Conservation (phyloP, 176 grass and related monocot genomes). For the Elymus sibiricus region DNA sequence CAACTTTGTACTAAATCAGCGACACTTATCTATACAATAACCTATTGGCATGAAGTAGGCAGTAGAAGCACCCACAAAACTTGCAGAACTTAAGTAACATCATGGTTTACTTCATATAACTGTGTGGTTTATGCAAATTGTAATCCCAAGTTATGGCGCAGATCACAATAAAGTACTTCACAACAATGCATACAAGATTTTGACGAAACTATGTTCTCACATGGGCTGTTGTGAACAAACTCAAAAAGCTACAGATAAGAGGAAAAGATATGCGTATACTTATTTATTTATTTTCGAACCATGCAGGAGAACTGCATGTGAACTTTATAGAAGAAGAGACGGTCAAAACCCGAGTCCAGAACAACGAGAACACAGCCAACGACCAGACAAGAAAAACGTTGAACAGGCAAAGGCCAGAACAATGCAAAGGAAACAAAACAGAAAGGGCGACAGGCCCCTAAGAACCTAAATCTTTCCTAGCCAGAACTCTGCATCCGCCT, state of each 20-base stretch:
- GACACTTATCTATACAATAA: background rate
- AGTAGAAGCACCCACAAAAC: background rate
- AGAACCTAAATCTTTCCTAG: no score
- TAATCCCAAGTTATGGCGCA: background rate
- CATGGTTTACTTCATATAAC: background rate
- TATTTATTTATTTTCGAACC: no score
- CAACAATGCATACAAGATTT: background rate
- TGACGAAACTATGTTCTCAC: background rate
- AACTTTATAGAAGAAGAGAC: no score
- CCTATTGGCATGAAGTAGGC: background rate
- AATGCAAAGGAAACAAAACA: no score
- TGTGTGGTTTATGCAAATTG: background rate
- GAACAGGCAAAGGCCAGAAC: no score
- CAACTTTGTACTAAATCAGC: no score
- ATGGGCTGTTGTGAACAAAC: background rate
- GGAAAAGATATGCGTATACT: background rate
- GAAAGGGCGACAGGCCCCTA: no score
- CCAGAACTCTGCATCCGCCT: no score
- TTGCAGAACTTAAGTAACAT: slow-evolving; percentile 11
- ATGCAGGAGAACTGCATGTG: no score
- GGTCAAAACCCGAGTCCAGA: no score
- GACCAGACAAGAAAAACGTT: no score
- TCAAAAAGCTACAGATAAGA: background rate
- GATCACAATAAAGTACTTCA: slow-evolving; percentile 2
- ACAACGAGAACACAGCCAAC: no score